Base-by-base conservation (phyloP, 306 rosid species). In the Lathyrus aphaca region DNA sequence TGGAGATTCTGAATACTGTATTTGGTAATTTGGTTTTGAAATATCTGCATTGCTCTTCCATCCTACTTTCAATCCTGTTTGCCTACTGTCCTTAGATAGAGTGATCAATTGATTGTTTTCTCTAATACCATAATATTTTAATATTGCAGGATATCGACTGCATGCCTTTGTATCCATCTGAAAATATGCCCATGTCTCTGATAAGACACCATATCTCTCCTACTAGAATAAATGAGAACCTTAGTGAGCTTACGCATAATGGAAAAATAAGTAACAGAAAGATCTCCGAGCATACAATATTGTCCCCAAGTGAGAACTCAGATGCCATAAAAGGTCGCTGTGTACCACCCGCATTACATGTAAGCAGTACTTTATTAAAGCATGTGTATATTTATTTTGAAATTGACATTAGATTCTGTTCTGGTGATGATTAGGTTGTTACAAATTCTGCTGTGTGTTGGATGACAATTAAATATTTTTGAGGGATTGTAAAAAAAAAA, bases 71-170 rank as follows among this genome's bases (percentile, higher is more conserved):
- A 27, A 30, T 74, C 63, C 27, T 56, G 23, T 65, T 57, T 66
- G 6, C 45, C 66, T 46, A 23, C 53, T 18, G 37, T 63, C 57
- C 68, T 54, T 43, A 62, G 62, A 66, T 63, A n/a, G 18, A 55
- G 49, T 19, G 62, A 32, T 32, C 1, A 14, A 4, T 67, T 44
- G 54, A 3, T 65, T 45, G 14, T 74, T 69, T 74, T 71, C 54
- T 60, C 56, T 8, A 57, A 68, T 77, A 48, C 69, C 56, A 69
- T 51, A n/a, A 68, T 50, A 19, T 76, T 60, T 66, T 61, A 19
- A 32, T 50, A 40, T 82, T 60, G 49, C 95, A 94, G 99, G 99
- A 94, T 86, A 81, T 88, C 71, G 91, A 94, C 68, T 94, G 99
- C 85, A 91, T 90, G 97, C 98, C 98, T 74, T 62, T 82, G 75